A percentile compares a stretch with the other conserved stretches of the same genome.
Evolutionary conservation across 1,139 yeast genomes (phyloP).

Genomic region (Hansenula sp.): DNA sequence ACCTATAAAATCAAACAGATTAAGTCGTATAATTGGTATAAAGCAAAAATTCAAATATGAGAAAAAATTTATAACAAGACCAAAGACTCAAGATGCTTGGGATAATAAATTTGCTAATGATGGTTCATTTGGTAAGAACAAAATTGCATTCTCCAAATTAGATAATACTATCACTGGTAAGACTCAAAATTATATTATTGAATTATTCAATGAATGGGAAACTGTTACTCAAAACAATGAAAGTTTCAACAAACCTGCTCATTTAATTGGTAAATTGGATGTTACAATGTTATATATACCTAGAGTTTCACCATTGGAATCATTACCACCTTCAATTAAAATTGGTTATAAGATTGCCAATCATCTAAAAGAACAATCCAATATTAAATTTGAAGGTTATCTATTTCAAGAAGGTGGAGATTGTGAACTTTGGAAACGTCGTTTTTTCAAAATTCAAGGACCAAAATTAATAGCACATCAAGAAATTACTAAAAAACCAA

Average conservation of each 20-base stretch:
- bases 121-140: conserved; percentile 84
- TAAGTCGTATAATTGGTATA: conserved; percentile 30
- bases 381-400: conserved; percentile 49
- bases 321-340: conserved; percentile 62
- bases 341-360: conserved; percentile 51
- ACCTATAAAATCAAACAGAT: conserved; percentile 26
- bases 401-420: conserved; percentile 81
- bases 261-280: conserved; percentile 63
- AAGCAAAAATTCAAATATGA: conserved; percentile 33
- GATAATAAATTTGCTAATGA: conserved; percentile 63
- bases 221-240: conserved; percentile 30
- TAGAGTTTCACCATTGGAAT: conserved; percentile 49
- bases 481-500: conserved; percentile 55
- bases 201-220: conserved; percentile 84
- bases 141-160: conserved; percentile 56
- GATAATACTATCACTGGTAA: conserved; percentile 53
- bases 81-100: conserved; percentile 51
- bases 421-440: conserved; percentile 55
- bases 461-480: conserved; percentile 62
- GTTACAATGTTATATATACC: conserved; percentile 74
- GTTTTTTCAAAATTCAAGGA: conserved; percentile 60
- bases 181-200: conserved; percentile 48
- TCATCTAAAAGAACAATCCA: conserved; percentile 39
- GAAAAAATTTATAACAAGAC: conserved; percentile 52
- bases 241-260: conserved; percentile 43